A percentile compares a stretch with the other conserved stretches of the same genome.
Conservation (phyloP, 805 yeast genomes). For the Metschnikowia henanensis region DNA sequence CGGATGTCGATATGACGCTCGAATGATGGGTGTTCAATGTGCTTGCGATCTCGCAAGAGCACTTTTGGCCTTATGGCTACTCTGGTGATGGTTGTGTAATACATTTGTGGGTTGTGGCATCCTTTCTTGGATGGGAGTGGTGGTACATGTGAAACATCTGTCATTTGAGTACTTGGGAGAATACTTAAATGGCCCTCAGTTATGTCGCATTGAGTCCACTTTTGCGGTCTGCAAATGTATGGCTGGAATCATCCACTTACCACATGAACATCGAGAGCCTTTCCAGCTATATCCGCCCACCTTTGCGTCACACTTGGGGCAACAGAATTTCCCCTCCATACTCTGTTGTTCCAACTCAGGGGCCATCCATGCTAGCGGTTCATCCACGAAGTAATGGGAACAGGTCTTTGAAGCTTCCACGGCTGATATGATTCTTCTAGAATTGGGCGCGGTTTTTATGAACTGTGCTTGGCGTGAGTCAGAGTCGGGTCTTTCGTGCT, state of each 20-base stretch:
- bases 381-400: constrained; percentile 76
- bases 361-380: constrained; percentile 93
- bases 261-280: constrained; percentile 93
- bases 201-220: constrained; percentile 59
- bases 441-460: constrained; percentile 60
- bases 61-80: no score
- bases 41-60: no score
- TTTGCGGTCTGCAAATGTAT: constrained; percentile 77
- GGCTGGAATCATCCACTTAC: constrained; percentile 94
- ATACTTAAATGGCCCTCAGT: not conserved
- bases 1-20: constrained; percentile 45
- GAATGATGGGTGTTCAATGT: constrained; percentile 29
- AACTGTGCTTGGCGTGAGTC: constrained; percentile 67
- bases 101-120: constrained; percentile 1
- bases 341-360: constrained; percentile 69
- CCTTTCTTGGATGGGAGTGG: no score
- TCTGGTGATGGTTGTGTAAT: no score
- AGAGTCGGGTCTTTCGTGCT: constrained; percentile 66
- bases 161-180: no score
- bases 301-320: constrained; percentile 83
- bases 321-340: constrained; percentile 81
- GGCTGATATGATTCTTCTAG: constrained; percentile 57
- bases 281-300: constrained; percentile 94
- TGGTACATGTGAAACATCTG: no score
- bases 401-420: constrained; percentile 62